Percentiles rank a stretch among this genome's conserved stretches.
Evolutionary conservation across 2,329 filamentous ascomycete species (phyloP).

Genomic region (Neurospora sp.): DNA sequence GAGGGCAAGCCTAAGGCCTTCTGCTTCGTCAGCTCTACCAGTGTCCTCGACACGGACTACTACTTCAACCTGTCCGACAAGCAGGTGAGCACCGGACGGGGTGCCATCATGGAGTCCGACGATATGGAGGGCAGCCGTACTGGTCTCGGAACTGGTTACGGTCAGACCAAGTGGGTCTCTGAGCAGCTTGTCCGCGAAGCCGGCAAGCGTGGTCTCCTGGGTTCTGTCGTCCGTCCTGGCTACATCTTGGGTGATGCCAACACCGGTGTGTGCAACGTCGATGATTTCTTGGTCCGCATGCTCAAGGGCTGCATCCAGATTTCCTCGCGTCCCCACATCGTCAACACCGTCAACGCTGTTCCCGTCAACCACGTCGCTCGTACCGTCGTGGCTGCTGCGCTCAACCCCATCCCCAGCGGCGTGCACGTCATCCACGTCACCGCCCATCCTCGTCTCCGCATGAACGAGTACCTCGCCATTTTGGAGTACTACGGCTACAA

Average conservation of each 20-base stretch:
- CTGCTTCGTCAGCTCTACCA: slow-evolving; percentile 74
- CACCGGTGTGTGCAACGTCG: slow-evolving; percentile 65
- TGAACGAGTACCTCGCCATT: slow-evolving; percentile 66
- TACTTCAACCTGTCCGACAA: slow-evolving; percentile 65
- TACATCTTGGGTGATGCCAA: slow-evolving; percentile 70
- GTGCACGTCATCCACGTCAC: slow-evolving; percentile 67
- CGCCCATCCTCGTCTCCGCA: slow-evolving; percentile 63
- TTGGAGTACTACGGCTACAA: slow-evolving; percentile 65
- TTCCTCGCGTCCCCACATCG: slow-evolving; percentile 59
- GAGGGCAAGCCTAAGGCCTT: slow-evolving; percentile 69
- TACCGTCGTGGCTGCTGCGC: slow-evolving; percentile 65
- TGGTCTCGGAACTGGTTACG: slow-evolving; percentile 78
- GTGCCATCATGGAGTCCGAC: slow-evolving; percentile 63
- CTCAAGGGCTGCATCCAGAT: slow-evolving; percentile 83
- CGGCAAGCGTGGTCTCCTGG: slow-evolving; percentile 63
- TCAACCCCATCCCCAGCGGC: slow-evolving; percentile 45
- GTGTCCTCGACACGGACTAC: slow-evolving; percentile 70
- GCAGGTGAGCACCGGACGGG: slow-evolving; percentile 48
- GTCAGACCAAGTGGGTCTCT: slow-evolving; percentile 74
- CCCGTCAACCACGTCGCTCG: slow-evolving; percentile 75
- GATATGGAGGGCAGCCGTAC: slow-evolving; percentile 65
- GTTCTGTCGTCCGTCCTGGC: slow-evolving; percentile 70
- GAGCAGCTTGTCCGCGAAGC: slow-evolving; percentile 67
- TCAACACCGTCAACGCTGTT: slow-evolving; percentile 82
- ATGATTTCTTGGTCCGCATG: slow-evolving; percentile 85